Conservation (phyloP, 805 yeast species). For the Lipomyces yamadae region DNA sequence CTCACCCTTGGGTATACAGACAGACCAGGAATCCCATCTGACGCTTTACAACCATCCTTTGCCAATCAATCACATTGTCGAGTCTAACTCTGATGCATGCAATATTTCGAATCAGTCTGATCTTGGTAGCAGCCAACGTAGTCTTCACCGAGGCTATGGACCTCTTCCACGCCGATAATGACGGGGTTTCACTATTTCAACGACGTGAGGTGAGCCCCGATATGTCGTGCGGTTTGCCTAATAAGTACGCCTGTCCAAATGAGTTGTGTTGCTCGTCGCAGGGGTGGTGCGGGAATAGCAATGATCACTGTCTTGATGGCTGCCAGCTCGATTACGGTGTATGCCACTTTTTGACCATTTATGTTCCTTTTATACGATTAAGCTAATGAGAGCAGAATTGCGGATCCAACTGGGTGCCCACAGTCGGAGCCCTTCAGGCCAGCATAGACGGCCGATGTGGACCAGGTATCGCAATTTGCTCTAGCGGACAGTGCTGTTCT, state of each 20-base stretch:
- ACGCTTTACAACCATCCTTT: neutral
- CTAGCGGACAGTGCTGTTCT: slow-evolving; percentile 28
- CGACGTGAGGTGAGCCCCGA: slow-evolving; percentile 17
- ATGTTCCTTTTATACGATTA: slow-evolving; percentile 1
- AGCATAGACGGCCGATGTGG: slow-evolving; percentile 23
- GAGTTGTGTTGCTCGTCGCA: slow-evolving; percentile 27
- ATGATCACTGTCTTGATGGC: slow-evolving; percentile 24
- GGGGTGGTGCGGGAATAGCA: slow-evolving; percentile 27
- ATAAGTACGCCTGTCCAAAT: slow-evolving; percentile 16
- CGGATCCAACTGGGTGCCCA: neutral
- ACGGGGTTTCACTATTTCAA: neutral
- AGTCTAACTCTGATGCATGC: neutral
- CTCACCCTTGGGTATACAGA: neutral
- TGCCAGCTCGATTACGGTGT: slow-evolving; percentile 28
- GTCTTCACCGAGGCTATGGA: neutral
- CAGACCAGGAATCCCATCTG: neutral
- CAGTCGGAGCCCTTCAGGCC: neutral
- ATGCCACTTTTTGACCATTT: neutral
- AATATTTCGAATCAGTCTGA: neutral
- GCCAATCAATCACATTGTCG: neutral
- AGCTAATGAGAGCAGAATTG: slow-evolving; percentile 3
- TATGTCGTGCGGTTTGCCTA: slow-evolving; percentile 24
- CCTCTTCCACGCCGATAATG: neutral
- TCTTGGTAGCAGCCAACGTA: neutral
- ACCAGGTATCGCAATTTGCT: slow-evolving; percentile 20